Percentiles rank a stretch among this genome's conserved stretches.
Evolutionary conservation across 1,139 yeast species (phyloP).

Genomic region (Taphrina sp.): DNA sequence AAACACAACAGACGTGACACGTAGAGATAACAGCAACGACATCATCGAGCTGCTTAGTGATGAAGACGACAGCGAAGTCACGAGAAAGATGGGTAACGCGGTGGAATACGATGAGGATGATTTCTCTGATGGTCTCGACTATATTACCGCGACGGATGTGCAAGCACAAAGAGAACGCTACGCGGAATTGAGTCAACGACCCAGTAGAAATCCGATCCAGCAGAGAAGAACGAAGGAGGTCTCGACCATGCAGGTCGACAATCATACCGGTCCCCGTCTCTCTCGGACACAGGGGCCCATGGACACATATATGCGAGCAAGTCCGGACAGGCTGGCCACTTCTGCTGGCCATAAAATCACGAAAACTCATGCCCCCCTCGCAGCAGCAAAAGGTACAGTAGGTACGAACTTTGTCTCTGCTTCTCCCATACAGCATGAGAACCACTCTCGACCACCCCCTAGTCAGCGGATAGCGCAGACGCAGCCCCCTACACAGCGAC

Average conservation of each 20-base stretch:
- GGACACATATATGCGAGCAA: conserved; percentile 10
- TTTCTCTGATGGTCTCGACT: conserved; percentile 15
- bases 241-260: not conserved
- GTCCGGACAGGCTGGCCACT: no score
- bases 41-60: conserved; percentile 12
- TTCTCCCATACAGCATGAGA: conserved; percentile 1
- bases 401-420: conserved; percentile 11
- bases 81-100: conserved; percentile 4
- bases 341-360: no score
- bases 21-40: not conserved
- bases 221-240: not conserved
- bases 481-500: not conserved
- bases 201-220: not conserved
- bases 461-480: conserved; percentile 6
- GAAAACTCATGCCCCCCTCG: no score
- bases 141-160: conserved; percentile 2
- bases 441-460: conserved; percentile 2
- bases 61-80: conserved; percentile 10
- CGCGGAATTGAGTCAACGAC: conserved; percentile 6
- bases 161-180: conserved; percentile 14
- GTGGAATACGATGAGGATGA: conserved; percentile 19
- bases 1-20: not conserved
- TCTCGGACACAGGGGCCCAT: conserved; percentile 7
- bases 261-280: no score
- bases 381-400: no score